phyloP scores from a whole-genome alignment of 2,329 filamentous ascomycete species.

The Trichoderma sp. region DNA sequence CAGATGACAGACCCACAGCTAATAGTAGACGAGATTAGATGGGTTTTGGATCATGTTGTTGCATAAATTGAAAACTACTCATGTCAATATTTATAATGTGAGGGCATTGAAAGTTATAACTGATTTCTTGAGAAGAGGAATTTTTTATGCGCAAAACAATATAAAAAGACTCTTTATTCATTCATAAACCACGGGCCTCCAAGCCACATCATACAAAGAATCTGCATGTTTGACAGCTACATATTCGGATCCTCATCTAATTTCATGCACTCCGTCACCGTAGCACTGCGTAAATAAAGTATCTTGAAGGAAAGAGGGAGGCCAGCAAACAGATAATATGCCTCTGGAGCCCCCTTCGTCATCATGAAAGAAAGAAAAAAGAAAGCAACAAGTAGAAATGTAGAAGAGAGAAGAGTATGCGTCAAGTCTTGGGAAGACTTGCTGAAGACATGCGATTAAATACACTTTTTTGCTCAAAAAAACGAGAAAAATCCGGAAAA shows the following conservation, averaged over 20 bases:
- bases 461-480: constrained; percentile 16
- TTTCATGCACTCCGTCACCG: constrained; percentile 2
- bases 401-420: not conserved
- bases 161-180: constrained; percentile 7
- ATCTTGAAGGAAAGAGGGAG: not conserved
- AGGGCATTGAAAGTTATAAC: too few relatives aligned
- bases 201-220: constrained; percentile 8
- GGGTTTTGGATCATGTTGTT: constrained; percentile 3
- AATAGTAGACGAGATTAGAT: not conserved
- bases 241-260: not conserved
- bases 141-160: too few relatives aligned
- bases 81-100: not conserved
- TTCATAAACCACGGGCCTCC: not conserved
- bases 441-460: constrained; percentile 7
- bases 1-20: not conserved
- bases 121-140: too few relatives aligned
- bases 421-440: not conserved
- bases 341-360: not conserved
- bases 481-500: not conserved
- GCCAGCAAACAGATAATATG: not conserved
- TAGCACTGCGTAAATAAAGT: constrained; percentile 8
- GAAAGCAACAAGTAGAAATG: not conserved
- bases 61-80: not conserved
- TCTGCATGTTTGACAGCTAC: not conserved
- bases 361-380: not conserved